A percentile compares a stretch with the other conserved stretches of the same genome.
Evolutionary conservation across 2,329 filamentous ascomycete genomes (phyloP).

Genomic region (Fusarium sterilihyphosum): DNA sequence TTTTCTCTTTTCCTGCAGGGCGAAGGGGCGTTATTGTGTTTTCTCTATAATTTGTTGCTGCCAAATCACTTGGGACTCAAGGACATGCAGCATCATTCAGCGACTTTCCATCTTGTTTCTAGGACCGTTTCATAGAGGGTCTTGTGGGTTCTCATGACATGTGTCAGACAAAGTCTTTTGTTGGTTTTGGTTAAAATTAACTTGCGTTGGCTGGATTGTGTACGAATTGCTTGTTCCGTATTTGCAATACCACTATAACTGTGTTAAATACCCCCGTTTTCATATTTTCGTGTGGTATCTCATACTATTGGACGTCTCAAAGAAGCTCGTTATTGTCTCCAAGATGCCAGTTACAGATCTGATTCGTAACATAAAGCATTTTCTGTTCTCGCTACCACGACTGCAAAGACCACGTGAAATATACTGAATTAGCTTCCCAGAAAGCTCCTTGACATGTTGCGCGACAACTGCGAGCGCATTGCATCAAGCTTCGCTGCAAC

Average conservation of each 20-base stretch:
- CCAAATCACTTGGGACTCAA: conserved; percentile 4
- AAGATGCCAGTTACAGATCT: not conserved
- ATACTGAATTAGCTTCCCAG: conserved; percentile 50
- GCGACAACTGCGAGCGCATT: conserved; percentile 69
- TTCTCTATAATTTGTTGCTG: not conserved
- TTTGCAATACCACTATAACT: conserved; percentile 16
- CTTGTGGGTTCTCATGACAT: conserved; percentile 9
- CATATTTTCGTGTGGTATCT: not conserved
- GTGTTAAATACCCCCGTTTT: not conserved
- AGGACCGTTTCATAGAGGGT: not conserved
- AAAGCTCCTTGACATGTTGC: conserved; percentile 75
- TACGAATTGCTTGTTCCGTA: conserved; percentile 2
- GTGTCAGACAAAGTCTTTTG: conserved; percentile 20
- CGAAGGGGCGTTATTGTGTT: conserved; percentile 40
- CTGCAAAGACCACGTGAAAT: not conserved
- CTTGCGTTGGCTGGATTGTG: conserved; percentile 10
- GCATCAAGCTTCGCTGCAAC: conserved; percentile 82
- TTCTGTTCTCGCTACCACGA: not conserved
- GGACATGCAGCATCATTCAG: conserved; percentile 15
- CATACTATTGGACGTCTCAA: not conserved
- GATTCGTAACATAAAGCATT: not conserved
- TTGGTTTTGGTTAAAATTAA: conserved; percentile 22
- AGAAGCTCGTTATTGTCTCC: not conserved
- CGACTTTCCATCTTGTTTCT: conserved; percentile 14
- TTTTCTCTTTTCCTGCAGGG: conserved; percentile 32